Conservation (phyloP, 2,329 filamentous ascomycete species). For the Xylariaceae sp. region DNA sequence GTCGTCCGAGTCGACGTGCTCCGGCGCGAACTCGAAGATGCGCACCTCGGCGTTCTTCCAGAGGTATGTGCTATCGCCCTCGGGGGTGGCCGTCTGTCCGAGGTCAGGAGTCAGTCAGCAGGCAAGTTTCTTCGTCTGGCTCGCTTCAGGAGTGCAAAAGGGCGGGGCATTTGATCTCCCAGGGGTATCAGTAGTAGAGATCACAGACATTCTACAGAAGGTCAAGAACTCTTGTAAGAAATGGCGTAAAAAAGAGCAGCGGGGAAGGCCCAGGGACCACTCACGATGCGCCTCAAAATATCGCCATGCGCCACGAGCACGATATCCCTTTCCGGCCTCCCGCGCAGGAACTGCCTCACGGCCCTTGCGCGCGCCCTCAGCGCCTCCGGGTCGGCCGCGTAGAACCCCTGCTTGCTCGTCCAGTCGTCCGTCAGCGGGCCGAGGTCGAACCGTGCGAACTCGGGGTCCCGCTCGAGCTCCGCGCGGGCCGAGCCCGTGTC, state of each 20-base stretch:
- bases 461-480: constrained; percentile 17
- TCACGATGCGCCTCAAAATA: constrained; percentile 17
- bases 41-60: constrained; percentile 18
- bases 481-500: constrained; percentile 23
- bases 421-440: constrained; percentile 17
- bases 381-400: constrained; percentile 10
- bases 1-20: constrained; percentile 13
- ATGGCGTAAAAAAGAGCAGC: no score
- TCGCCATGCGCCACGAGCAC: constrained; percentile 24
- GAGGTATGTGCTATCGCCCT: constrained; percentile 4
- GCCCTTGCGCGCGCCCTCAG: constrained; percentile 16
- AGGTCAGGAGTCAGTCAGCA: no score
- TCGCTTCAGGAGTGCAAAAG: no score
- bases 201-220: no score
- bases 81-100: constrained; percentile 9
- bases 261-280: no score
- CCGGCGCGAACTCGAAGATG: constrained; percentile 15
- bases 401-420: constrained; percentile 22
- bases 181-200: no score
- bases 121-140: no score
- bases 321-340: constrained; percentile 19
- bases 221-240: no score
- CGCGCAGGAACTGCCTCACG: constrained; percentile 19
- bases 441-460: constrained; percentile 19
- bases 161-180: no score